A percentile compares a stretch with the other conserved stretches of the same genome.
Conservation (phyloP, 257 asterid genomes). For the Salvia splendens region DNA sequence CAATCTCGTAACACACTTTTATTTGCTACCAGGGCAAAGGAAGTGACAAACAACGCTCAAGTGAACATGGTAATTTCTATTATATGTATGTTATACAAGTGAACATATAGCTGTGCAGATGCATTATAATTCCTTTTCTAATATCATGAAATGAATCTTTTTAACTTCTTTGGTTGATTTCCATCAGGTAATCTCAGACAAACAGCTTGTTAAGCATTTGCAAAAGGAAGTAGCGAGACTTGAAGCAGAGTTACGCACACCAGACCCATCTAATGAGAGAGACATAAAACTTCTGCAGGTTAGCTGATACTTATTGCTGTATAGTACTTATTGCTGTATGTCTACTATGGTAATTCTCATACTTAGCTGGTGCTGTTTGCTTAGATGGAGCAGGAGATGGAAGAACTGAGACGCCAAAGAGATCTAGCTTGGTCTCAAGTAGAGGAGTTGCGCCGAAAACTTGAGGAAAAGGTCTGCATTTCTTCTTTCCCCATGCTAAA, state of each 20-base stretch:
- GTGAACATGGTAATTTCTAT: constrained; percentile 73
- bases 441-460: constrained; percentile 76
- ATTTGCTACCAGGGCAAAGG: constrained; percentile 95
- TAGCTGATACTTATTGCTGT: constrained; percentile 28
- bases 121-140: not conserved
- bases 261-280: constrained; percentile 73
- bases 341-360: constrained; percentile 20
- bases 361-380: constrained; percentile 19
- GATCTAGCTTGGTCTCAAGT: constrained; percentile 86
- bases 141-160: constrained; percentile 4
- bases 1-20: constrained; percentile 92
- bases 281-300: constrained; percentile 81
- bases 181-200: constrained; percentile 81
- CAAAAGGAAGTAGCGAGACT: constrained; percentile 96
- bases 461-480: constrained; percentile 64
- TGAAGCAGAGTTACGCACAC: constrained; percentile 86
- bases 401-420: constrained; percentile 86
- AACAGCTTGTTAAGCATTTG: constrained; percentile 91
- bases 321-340: not conserved
- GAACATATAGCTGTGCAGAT: not conserved
- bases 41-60: constrained; percentile 91
- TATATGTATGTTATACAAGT: constrained; percentile 1
- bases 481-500: not conserved
- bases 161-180: constrained; percentile 15
- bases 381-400: constrained; percentile 94